Evolutionary conservation across 129 eudicot genomes (phyloP).

Genomic region (Helianthus tuberosus): DNA sequence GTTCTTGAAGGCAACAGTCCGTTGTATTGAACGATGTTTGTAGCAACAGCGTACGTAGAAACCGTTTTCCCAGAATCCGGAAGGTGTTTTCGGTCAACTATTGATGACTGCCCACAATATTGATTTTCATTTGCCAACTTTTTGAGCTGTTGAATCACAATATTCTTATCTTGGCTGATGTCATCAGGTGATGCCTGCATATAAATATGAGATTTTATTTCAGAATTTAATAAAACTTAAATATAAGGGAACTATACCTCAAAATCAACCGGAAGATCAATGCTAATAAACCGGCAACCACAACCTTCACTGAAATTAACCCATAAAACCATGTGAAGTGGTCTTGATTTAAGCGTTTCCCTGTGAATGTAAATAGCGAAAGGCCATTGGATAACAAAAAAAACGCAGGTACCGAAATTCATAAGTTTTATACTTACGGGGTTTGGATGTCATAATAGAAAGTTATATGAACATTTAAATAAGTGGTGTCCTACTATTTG

Average conservation of each 20-base stretch:
- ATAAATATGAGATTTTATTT: not conserved
- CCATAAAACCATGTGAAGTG: slow-evolving; percentile 50
- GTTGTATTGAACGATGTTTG: slow-evolving; percentile 27
- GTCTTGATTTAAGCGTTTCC: slow-evolving; percentile 54
- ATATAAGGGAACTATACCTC: slow-evolving; percentile 40
- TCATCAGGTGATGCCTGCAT: slow-evolving; percentile 43
- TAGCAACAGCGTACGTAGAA: slow-evolving; percentile 36
- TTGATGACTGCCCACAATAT: slow-evolving; percentile 37
- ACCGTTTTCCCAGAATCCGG: slow-evolving; percentile 34
- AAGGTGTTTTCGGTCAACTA: slow-evolving; percentile 28
- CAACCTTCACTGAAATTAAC: slow-evolving; percentile 66
- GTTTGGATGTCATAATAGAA: not conserved
- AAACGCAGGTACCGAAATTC: not conserved
- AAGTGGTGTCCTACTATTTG: not conserved
- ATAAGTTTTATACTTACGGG: not conserved
- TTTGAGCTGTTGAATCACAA: slow-evolving; percentile 43
- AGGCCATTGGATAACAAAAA: slow-evolving; percentile 9
- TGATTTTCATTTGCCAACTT: slow-evolving; percentile 29
- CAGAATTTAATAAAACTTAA: not conserved
- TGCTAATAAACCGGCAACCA: slow-evolving; percentile 47
- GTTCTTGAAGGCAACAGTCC: slow-evolving; percentile 13
- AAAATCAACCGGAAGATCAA: slow-evolving; percentile 55
- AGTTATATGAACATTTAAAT: not conserved
- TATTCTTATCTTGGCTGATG: slow-evolving; percentile 38
- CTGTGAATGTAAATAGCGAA: slow-evolving; percentile 37